A percentile compares a stretch with the other conserved stretches of the same genome.
These are phyloP conservation scores for Mycena galericulata DNA, from an alignment of 768 basidiomycete species.

Conservation along the genomic window DNA sequence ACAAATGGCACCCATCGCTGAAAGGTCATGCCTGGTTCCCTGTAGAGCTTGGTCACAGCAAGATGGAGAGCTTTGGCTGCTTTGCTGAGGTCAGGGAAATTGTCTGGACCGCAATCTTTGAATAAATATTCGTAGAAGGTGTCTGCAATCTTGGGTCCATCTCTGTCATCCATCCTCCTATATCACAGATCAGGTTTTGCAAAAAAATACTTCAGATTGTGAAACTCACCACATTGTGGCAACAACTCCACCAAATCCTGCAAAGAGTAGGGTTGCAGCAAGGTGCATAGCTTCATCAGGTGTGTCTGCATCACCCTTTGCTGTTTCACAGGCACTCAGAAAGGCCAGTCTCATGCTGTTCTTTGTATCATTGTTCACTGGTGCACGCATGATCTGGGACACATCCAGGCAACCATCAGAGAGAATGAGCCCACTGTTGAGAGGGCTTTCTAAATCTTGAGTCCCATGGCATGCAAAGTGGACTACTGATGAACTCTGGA, in stretches of 20 bases:
- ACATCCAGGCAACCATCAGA: not conserved
- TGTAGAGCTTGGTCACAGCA: not conserved
- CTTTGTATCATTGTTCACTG: not conserved
- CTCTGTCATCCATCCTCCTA: too few relatives aligned
- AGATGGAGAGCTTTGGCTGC: not conserved
- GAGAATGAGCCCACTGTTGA: not conserved
- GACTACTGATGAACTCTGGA: not conserved
- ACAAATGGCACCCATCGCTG: not conserved
- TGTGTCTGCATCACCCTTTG: not conserved
- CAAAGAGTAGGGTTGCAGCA: not conserved
- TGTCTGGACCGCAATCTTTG: not conserved
- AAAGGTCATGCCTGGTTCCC: not conserved
- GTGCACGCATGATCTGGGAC: not conserved
- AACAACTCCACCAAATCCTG: not conserved
- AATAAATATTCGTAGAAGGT: not conserved
- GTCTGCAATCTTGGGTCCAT: not conserved
- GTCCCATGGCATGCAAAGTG: not conserved
- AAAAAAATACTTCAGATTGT: not conserved
- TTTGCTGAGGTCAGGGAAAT: not conserved
- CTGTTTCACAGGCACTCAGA: not conserved
- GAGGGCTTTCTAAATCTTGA: too few relatives aligned
- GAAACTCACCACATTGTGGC: not conserved
- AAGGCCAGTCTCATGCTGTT: not conserved
- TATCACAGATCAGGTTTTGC: too few relatives aligned
- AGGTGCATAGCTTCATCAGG: not conserved